Base-by-base conservation (phyloP, 495 filamentous ascomycete genomes). In the Lasiosphaeria ovina region DNA sequence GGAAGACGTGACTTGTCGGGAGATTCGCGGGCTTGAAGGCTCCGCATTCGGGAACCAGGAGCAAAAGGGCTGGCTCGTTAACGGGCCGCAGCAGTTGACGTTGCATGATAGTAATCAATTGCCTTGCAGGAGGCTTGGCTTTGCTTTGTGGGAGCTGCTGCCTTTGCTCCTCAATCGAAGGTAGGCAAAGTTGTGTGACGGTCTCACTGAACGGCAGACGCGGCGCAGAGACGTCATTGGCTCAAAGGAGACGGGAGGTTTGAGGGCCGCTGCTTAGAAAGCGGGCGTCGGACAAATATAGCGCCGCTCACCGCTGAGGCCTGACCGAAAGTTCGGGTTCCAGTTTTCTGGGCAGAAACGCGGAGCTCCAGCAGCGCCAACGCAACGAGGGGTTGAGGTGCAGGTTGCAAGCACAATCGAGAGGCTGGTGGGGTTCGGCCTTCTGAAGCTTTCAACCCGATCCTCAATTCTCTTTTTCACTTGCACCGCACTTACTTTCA, bases 341-440 rank as follows among this genome's bases (percentile, higher is more conserved):
- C 36, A 17, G 24, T 9, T 42, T 31, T 40, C 53, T 55, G 53
- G 53, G 53, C 53, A 55, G 53, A 55, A 55, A 55, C 53, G 53
- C 36, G 53, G 35, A 55, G 54, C 40, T 45, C 35, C 40, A 36
- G 32, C 40, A 57, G 54, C 54, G 55, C 42, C 60, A 51, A 50
- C 51, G 59, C 62, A 62, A 66, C 65, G 66, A 64, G 66, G 69
- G 69, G 66, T 69, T 67, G 60, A 63, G 24, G 24, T 24, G 24
- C 24, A 24, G 24, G 24, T 24, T 24, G 24, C 24, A 24, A 69
- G 68, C 66, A 66, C 66, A 70, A 72, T 72, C 70, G 68, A 70
- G 68, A 72, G 70, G 70, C 70, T 72, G 70, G 70, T 72, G 70
- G 70, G 70, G 70, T 72, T 67, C 61, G 69, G 68, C 65, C 62